Percentiles rank a stretch among this genome's conserved stretches.
Evolutionary conservation across 2,329 filamentous ascomycete species (phyloP).

Genomic region (Davidsoniella virescens): DNA sequence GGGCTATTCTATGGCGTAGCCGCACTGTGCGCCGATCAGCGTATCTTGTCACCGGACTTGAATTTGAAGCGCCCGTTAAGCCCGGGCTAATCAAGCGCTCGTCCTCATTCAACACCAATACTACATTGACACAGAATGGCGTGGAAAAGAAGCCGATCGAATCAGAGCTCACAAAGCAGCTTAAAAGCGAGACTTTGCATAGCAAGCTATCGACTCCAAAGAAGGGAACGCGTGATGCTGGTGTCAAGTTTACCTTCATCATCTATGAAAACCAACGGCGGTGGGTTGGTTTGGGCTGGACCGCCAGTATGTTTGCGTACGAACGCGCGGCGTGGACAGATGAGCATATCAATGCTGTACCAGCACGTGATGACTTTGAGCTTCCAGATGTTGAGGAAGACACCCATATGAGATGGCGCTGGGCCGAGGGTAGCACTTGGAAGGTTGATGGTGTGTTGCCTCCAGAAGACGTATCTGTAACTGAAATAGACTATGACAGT

Average conservation of each 20-base stretch:
- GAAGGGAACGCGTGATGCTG: conserved; percentile 37
- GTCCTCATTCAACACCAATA: conserved; percentile 9
- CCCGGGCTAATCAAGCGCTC: conserved; percentile 13
- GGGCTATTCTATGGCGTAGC: conserved; percentile 83
- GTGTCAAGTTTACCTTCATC: conserved; percentile 90
- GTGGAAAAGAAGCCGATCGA: conserved; percentile 19
- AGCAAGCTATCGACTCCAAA: not conserved
- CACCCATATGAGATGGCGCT: conserved; percentile 45
- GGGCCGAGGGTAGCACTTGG: conserved; percentile 79
- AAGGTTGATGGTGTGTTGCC: conserved; percentile 55
- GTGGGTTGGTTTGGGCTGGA: conserved; percentile 94
- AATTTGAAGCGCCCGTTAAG: conserved; percentile 40
- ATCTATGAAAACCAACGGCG: conserved; percentile 92
- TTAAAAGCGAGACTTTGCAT: conserved; percentile 19
- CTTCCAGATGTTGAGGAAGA: conserved; percentile 45
- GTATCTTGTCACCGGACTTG: conserved; percentile 62
- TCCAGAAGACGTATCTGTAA: conserved; percentile 24
- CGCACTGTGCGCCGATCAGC: conserved; percentile 52
- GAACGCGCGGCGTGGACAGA: conserved; percentile 89
- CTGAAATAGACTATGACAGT: conserved; percentile 35
- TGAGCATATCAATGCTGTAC: conserved; percentile 73
- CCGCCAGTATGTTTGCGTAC: conserved; percentile 74
- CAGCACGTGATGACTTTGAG: conserved; percentile 54
- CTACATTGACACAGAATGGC: conserved; percentile 15
- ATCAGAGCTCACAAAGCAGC: conserved; percentile 31